Evolutionary conservation across 176 grass and related monocot genomes (phyloP).

Genomic region (Carex myosuroides): DNA sequence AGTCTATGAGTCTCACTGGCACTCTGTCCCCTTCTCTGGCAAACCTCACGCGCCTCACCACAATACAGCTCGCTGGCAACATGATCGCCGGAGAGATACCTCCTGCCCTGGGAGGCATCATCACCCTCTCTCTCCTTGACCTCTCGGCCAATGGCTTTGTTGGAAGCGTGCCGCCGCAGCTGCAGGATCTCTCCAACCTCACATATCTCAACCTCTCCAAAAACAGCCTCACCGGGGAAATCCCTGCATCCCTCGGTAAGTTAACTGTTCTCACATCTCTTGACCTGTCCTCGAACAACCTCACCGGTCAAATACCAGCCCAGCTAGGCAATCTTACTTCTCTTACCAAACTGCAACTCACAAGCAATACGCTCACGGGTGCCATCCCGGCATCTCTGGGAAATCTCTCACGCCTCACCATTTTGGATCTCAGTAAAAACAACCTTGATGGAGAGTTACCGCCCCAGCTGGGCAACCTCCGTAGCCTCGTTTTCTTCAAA

Average conservation of each 20-base stretch:
- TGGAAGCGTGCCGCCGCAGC: slow-evolving; percentile 40
- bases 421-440: slow-evolving; percentile 71
- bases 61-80: slow-evolving; percentile 41
- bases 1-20: slow-evolving; percentile 9
- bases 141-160: slow-evolving; percentile 45
- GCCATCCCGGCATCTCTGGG: slow-evolving; percentile 61
- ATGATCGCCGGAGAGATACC: slow-evolving; percentile 69
- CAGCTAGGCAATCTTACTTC: slow-evolving; percentile 39
- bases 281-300: slow-evolving; percentile 83
- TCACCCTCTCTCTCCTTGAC: slow-evolving; percentile 39
- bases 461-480: slow-evolving; percentile 57
- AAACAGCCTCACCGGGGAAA: slow-evolving; percentile 58
- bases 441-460: slow-evolving; percentile 55
- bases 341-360: slow-evolving; percentile 63
- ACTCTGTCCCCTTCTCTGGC: slow-evolving; percentile 26
- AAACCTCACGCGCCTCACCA: slow-evolving; percentile 27
- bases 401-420: slow-evolving; percentile 28
- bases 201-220: slow-evolving; percentile 80
- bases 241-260: slow-evolving; percentile 35
- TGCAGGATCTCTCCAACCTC: slow-evolving; percentile 42
- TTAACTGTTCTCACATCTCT: slow-evolving; percentile 42
- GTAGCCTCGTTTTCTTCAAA: slow-evolving; percentile 57
- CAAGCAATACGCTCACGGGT: slow-evolving; percentile 62
- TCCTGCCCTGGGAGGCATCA: slow-evolving; percentile 33
- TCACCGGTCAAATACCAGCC: slow-evolving; percentile 54